Evolutionary conservation across 495 filamentous ascomycete species (phyloP), one percentile per base, ranked within the genome.

Genomic region (Aspergillus ellipticus): DNA sequence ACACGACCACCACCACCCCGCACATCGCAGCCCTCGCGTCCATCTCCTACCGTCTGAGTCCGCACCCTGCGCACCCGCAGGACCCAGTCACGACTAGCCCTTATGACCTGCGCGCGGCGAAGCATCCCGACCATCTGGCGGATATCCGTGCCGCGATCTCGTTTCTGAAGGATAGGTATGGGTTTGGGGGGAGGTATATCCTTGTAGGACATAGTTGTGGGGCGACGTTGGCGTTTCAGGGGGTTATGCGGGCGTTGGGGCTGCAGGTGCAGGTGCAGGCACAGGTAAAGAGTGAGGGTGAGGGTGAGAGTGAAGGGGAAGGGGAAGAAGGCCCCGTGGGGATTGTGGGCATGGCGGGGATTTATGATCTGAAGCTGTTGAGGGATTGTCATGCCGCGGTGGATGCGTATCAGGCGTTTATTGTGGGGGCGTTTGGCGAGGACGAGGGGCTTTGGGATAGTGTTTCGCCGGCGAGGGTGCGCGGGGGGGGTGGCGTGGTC

Each of bases 161-260:
- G 0, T 85, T 82, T 52, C 76, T 96, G 10, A 79, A 86, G 56
- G 63, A 68, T 7, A 73, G 74, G 2, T 85, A 83, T 53, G 68
- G 59, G 1, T 76, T 86, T 54, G 71, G 63, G 2, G 58, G 70
- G 0, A 52, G 66, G 22, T 90, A 88, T 61, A 65, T 93, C 6
- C 78, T 96, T 0, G 74, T 83, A 1, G 92, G 92, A 0, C 91
- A 96, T 66, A 87, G 82, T 39, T 87, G 84, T 41, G 92, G 92
- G 11, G 90, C 81, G 0, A 86, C 85, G 0, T 68, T 96, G 11
- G 84, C 84, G 0, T 84, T 90, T 58, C 89, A 94, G 69, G 60
- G 82, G 2, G 77, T 84, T 10, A 84, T 86, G 81, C 62, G 69
- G 2, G 10, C 24, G 10, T 51, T 66, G n/a, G n/a, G n/a, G n/a